Percentiles rank a stretch among this genome's conserved stretches.
These are phyloP conservation scores for Glaciozyma martinii DNA, from an alignment of 768 basidiomycete species.

Conservation along the genomic window DNA sequence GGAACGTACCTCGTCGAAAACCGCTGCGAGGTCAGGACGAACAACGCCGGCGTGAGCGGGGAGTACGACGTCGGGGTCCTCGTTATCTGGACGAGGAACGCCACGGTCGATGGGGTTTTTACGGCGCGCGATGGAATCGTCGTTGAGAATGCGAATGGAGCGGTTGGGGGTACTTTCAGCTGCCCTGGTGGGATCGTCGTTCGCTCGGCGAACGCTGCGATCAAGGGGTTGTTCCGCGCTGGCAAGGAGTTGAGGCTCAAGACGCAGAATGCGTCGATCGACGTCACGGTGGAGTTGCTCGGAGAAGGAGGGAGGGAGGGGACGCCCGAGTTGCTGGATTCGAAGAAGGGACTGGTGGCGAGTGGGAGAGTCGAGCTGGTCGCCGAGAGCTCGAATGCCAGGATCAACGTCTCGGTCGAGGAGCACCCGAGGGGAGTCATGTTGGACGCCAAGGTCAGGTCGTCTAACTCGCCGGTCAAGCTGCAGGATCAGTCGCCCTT, in stretches of 20 bases:
- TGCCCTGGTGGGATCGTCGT: not conserved
- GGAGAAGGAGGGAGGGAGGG: not conserved
- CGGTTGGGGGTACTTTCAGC: not conserved
- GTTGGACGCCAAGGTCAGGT: not conserved
- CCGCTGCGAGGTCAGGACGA: not conserved
- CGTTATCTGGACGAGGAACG: not conserved
- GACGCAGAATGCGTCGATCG: not conserved
- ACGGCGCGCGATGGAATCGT: not conserved
- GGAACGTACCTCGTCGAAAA: not conserved
- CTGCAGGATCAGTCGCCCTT: not conserved
- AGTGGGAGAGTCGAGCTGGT: not conserved
- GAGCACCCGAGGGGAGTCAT: not conserved
- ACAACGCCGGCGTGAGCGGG: not conserved
- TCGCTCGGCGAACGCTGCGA: not conserved
- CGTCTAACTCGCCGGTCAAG: not conserved
- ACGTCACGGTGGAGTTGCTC: not conserved
- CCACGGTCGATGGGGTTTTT: not conserved
- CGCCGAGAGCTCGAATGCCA: not conserved
- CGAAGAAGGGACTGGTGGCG: not conserved
- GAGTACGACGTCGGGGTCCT: not conserved
- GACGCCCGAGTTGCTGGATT: not conserved
- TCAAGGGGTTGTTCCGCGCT: not conserved
- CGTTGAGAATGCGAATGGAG: not conserved
- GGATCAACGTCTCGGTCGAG: not conserved
- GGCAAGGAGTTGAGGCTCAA: not conserved